Conservation (phyloP, 2,329 filamentous ascomycete genomes). For the Claviceps digitariae region DNA sequence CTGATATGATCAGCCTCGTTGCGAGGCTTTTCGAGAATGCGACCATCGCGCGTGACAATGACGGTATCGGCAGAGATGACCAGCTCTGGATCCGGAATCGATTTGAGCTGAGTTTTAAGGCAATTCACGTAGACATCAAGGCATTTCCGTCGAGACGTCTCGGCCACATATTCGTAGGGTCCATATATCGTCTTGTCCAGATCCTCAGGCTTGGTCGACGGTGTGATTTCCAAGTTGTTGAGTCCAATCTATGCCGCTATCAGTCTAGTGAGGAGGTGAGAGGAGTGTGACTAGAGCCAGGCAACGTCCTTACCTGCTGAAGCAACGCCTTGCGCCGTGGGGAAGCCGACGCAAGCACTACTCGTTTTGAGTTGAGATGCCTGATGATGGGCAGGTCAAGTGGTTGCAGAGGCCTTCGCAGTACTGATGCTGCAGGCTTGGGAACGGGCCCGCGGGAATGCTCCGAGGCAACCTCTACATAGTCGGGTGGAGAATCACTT, state of each 20-base stretch:
- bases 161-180: conserved; percentile 81
- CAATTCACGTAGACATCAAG: conserved; percentile 50
- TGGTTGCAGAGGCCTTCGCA: conserved; percentile 43
- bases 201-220: conserved; percentile 75
- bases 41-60: conserved; percentile 61
- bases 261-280: conserved; percentile 3
- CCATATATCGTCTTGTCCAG: conserved; percentile 60
- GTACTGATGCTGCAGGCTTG: conserved; percentile 19
- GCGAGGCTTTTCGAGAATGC: conserved; percentile 82
- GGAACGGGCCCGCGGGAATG: conserved; percentile 17
- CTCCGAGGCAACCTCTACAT: conserved; percentile 27
- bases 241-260: conserved; percentile 52
- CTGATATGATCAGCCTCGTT: conserved; percentile 66
- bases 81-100: conserved; percentile 57
- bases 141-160: conserved; percentile 74
- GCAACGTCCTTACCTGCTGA: conserved; percentile 38
- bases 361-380: conserved; percentile 61
- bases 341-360: conserved; percentile 83
- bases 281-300: not conserved
- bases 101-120: conserved; percentile 28
- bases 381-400: conserved; percentile 70
- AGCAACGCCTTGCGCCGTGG: conserved; percentile 75
- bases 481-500: conserved; percentile 25
- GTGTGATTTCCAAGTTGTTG: conserved; percentile 66
- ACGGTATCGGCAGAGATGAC: conserved; percentile 88